A percentile compares a stretch with the other conserved stretches of the same genome.
These are phyloP conservation scores for Fusarium agapanthi DNA, from an alignment of 2,329 filamentous ascomycete species.

Conservation along the genomic window DNA sequence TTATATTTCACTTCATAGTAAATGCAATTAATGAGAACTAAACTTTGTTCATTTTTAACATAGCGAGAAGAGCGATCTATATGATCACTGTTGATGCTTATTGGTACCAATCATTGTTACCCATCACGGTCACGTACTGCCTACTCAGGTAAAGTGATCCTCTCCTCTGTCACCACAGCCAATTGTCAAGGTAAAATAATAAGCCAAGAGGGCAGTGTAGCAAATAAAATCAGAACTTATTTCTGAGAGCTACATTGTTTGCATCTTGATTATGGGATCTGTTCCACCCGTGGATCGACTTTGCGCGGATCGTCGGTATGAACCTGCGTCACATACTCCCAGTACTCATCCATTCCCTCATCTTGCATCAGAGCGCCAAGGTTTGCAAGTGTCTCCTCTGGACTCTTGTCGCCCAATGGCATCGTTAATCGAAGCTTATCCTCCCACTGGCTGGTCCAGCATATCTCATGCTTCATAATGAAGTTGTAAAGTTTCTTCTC, in stretches of 20 bases:
- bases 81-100: neutral
- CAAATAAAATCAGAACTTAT: neutral
- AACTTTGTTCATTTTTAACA: fast-evolving
- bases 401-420: neutral
- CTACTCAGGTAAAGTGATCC: neutral
- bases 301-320: neutral
- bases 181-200: neutral
- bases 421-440: neutral
- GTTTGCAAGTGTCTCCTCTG: neutral
- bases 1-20: fast-evolving
- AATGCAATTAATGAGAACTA: fast-evolving
- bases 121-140: no score
- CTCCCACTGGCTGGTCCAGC: fast-evolving
- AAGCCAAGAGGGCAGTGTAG: fast-evolving
- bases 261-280: neutral
- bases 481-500: fast-evolving
- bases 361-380: neutral
- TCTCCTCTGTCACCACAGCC: fast-evolving
- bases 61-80: no score
- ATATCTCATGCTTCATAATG: neutral
- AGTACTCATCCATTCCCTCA: neutral
- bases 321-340: neutral
- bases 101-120: no score
- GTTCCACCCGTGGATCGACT: neutral
- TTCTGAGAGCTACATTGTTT: neutral